Evolutionary conservation across 768 basidiomycete species (phyloP).

Genomic region (Termitomyces titanicus): DNA sequence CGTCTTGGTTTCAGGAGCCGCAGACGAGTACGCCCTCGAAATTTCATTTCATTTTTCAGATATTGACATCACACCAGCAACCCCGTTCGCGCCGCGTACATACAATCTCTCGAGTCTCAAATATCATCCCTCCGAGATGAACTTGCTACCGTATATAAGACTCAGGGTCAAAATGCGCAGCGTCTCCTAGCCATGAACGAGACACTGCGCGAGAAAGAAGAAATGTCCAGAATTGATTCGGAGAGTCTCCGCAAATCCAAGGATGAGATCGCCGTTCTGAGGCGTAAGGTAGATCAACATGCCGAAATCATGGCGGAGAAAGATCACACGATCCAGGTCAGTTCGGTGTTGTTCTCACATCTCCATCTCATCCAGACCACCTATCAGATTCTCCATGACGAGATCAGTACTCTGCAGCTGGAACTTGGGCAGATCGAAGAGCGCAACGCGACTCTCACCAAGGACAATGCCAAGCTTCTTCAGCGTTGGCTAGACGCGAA

Average conservation of each 20-base stretch:
- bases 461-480: slow-evolving; percentile 92
- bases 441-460: slow-evolving; percentile 79
- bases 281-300: slow-evolving; percentile 80
- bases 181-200: slow-evolving; percentile 92
- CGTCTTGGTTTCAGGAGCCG: slow-evolving; percentile 53
- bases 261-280: slow-evolving; percentile 69
- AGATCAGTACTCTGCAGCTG: slow-evolving; percentile 87
- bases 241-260: slow-evolving; percentile 75
- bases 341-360: slow-evolving; percentile 22
- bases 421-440: slow-evolving; percentile 89
- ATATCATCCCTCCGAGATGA: slow-evolving; percentile 91
- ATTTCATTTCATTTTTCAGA: slow-evolving; percentile 8
- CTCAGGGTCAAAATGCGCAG: slow-evolving; percentile 94
- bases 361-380: neutral
- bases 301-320: slow-evolving; percentile 84
- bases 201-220: slow-evolving; percentile 90
- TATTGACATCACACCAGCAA: slow-evolving; percentile 45
- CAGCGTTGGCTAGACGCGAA: slow-evolving; percentile 98
- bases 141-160: slow-evolving; percentile 92
- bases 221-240: slow-evolving; percentile 73
- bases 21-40: slow-evolving; percentile 57
- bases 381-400: slow-evolving; percentile 84
- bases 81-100: slow-evolving; percentile 83
- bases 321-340: slow-evolving; percentile 84
- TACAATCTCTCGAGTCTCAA: slow-evolving; percentile 89